These are phyloP conservation scores for Apodospora peruviana DNA, from an alignment of 495 filamentous ascomycete genomes.

Conservation along the genomic window DNA sequence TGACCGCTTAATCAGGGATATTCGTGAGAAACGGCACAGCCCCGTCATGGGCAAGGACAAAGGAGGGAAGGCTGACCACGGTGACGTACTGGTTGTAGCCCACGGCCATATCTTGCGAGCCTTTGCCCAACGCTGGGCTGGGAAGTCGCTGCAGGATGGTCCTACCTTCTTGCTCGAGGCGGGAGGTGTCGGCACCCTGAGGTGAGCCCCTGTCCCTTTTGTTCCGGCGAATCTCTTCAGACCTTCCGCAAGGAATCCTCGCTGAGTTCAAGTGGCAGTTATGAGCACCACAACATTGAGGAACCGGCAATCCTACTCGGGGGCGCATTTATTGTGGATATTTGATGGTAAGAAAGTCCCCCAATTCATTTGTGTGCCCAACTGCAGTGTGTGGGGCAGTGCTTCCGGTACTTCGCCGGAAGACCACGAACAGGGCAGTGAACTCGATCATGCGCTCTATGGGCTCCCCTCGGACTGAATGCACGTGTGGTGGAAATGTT, in stretches of 20 bases:
- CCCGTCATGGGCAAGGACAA: slow-evolving; percentile 44
- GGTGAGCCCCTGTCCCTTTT: slow-evolving; percentile 30
- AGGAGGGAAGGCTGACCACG: slow-evolving; percentile 27
- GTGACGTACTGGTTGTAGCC: slow-evolving; percentile 60
- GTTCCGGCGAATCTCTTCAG: too few species aligned
- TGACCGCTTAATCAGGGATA: slow-evolving; percentile 70
- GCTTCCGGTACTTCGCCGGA: too few species aligned
- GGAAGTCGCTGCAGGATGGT: slow-evolving; percentile 59
- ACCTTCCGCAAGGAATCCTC: not conserved
- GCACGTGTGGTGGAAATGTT: too few species aligned
- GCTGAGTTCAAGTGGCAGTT: slow-evolving; percentile 35
- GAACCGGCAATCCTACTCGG: slow-evolving; percentile 68
- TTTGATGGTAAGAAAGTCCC: too few species aligned
- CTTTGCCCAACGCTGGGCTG: slow-evolving; percentile 85
- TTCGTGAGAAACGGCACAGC: slow-evolving; percentile 54
- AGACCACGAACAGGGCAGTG: too few species aligned
- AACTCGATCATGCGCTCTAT: too few species aligned
- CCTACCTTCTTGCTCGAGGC: slow-evolving; percentile 70
- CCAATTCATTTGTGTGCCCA: too few species aligned
- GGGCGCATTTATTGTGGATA: slow-evolving; percentile 58
- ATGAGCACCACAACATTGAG: slow-evolving; percentile 59
- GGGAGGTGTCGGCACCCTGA: slow-evolving; percentile 79
- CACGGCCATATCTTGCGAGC: slow-evolving; percentile 87
- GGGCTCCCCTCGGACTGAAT: too few species aligned
- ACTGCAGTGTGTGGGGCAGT: too few species aligned